These are phyloP conservation scores for Orbilia blumenaviensis DNA, from an alignment of 2,329 filamentous ascomycete species.

Conservation along the genomic window DNA sequence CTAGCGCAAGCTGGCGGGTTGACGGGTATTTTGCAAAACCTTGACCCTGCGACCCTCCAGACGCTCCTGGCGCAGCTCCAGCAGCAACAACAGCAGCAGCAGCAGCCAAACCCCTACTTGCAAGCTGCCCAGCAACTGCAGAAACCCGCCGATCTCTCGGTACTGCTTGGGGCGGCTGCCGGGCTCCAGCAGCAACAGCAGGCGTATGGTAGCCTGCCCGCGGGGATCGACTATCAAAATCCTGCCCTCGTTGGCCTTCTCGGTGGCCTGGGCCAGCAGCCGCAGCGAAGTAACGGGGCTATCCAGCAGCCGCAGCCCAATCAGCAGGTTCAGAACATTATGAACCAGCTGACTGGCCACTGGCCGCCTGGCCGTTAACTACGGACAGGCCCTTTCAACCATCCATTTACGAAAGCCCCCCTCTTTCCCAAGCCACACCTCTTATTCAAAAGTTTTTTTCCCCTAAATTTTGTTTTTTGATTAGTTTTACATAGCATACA, in stretches of 20 bases:
- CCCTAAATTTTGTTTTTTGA: conserved; percentile 4
- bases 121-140: conserved; percentile 46
- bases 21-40: conserved; percentile 71
- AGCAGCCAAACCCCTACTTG: conserved; percentile 54
- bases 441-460: not conserved
- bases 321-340: conserved; percentile 52
- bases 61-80: conserved; percentile 70
- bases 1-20: conserved; percentile 65
- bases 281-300: conserved; percentile 24
- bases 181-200: conserved; percentile 35
- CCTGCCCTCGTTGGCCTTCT: conserved; percentile 42
- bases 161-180: conserved; percentile 43
- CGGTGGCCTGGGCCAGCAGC: conserved; percentile 7
- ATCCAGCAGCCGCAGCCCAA: conserved; percentile 40
- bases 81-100: conserved; percentile 57
- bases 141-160: conserved; percentile 45
- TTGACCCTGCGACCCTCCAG: conserved; percentile 76
- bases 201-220: conserved; percentile 17
- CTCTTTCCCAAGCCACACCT: not conserved
- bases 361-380: conserved; percentile 40
- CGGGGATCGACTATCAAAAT: conserved; percentile 46
- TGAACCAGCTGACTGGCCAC: conserved; percentile 52
- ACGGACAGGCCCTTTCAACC: not conserved
- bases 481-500: conserved; percentile 24
- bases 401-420: not conserved